Conservation (phyloP, 1,284 basidiomycete species). For the Tylopilus sp. region DNA sequence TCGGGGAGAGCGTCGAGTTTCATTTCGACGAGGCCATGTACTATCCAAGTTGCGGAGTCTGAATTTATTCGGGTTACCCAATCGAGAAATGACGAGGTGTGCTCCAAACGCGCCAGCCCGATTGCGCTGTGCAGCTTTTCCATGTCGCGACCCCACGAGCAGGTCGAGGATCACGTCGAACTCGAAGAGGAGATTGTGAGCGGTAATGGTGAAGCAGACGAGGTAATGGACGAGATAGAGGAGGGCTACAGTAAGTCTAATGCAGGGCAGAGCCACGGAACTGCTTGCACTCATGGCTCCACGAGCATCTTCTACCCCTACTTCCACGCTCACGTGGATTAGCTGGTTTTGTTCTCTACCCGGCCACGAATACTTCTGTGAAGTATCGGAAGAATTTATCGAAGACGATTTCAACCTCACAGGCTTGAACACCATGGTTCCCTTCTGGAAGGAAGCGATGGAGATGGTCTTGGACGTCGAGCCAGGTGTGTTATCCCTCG, state of each 20-base stretch:
- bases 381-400: conserved; percentile 98
- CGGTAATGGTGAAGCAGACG: conserved; percentile 55
- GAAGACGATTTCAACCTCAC: conserved; percentile 99
- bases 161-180: conserved; percentile 45
- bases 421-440: conserved; percentile 90
- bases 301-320: conserved; percentile 77
- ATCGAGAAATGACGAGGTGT: conserved; percentile 21
- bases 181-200: conserved; percentile 51
- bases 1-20: background rate
- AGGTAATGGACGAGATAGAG: conserved; percentile 66
- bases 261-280: conserved; percentile 6
- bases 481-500: conserved; percentile 66
- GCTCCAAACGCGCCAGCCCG: conserved; percentile 17
- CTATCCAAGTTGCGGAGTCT: conserved; percentile 26
- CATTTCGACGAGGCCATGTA: background rate
- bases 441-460: conserved; percentile 99
- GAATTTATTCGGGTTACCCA: conserved; percentile 27
- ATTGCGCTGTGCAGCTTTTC: conserved; percentile 26
- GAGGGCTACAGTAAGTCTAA: conserved; percentile 66
- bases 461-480: conserved; percentile 99
- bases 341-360: conserved; percentile 98
- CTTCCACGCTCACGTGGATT: conserved; percentile 91
- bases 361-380: conserved; percentile 98
- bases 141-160: conserved; percentile 49
- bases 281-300: conserved; percentile 16